Conservation (phyloP, 2,329 filamentous ascomycete species). For the Rutstroemia sydowiana region DNA sequence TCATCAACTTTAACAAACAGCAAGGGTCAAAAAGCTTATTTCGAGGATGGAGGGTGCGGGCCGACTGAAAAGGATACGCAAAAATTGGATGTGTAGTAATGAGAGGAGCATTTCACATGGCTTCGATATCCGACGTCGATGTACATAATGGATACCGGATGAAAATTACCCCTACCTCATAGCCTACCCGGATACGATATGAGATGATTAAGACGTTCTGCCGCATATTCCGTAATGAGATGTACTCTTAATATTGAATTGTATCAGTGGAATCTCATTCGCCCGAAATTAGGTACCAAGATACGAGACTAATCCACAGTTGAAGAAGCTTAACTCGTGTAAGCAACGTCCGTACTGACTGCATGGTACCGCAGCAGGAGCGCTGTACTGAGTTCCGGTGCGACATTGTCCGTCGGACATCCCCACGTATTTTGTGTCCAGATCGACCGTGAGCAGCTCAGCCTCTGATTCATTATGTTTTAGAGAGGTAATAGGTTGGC, state of each 20-base stretch:
- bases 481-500: neutral
- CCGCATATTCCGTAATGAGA: conserved; percentile 1
- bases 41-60: conserved; percentile 3
- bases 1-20: conserved; percentile 7
- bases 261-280: conserved; percentile 3
- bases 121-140: conserved; percentile 4
- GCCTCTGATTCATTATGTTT: neutral
- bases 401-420: conserved; percentile 12
- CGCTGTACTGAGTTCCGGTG: conserved; percentile 9
- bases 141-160: neutral
- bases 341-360: conserved; percentile 11
- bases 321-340: conserved; percentile 2
- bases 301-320: conserved; percentile 7
- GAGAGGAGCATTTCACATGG: conserved; percentile 1
- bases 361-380: conserved; percentile 5
- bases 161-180: neutral
- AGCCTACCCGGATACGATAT: conserved; percentile 9
- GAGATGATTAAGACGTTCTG: neutral
- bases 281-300: conserved; percentile 10
- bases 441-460: neutral
- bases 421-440: conserved; percentile 3
- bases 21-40: conserved; percentile 9
- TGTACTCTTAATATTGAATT: conserved; percentile 3
- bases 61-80: neutral
- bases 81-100: neutral